Conservation (phyloP, 441 rosid genomes). For the Pelargonium fulgidum region DNA sequence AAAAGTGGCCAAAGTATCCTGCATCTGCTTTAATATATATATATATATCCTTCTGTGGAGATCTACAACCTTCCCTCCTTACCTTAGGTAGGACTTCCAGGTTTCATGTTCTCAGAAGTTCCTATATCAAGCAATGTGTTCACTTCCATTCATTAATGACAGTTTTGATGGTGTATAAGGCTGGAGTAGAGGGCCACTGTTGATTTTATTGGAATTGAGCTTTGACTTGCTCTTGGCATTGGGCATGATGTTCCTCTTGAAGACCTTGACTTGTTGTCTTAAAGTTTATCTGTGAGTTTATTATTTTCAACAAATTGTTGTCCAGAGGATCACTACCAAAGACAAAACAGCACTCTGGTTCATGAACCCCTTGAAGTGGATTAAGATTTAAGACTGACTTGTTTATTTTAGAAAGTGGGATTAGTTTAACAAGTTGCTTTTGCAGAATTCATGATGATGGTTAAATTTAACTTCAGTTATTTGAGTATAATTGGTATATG, state of each 20-base stretch:
- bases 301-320: background rate
- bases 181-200: background rate
- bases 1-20: no score
- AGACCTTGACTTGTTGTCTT: background rate
- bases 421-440: background rate
- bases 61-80: background rate
- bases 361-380: background rate
- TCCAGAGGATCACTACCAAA: no score
- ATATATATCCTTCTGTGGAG: background rate
- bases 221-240: background rate
- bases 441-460: constrained; percentile 4
- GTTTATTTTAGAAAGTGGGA: constrained; percentile 1
- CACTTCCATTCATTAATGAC: background rate
- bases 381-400: background rate
- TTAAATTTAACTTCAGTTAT: constrained; percentile 7
- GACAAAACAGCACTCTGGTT: no score
- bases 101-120: background rate
- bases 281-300: background rate
- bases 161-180: background rate
- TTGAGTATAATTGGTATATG: background rate
- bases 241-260: background rate
- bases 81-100: background rate
- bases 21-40: background rate
- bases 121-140: background rate
- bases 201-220: background rate